These are phyloP conservation scores for Neoboletus magnificus DNA, from an alignment of 768 basidiomycete genomes.

Conservation along the genomic window DNA sequence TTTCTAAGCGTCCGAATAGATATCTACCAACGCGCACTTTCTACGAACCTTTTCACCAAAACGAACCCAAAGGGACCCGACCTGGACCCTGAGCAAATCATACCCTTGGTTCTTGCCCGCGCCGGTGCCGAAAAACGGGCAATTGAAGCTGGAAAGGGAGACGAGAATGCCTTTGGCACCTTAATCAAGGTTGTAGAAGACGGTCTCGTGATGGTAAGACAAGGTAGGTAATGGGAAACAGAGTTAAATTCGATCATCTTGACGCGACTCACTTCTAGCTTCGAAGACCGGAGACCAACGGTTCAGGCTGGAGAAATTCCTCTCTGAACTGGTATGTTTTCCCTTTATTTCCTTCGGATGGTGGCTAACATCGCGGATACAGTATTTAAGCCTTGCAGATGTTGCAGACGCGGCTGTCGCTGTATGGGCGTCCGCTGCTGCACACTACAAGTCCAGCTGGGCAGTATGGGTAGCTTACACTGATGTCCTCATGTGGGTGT, in stretches of 20 bases:
- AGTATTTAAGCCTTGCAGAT: conserved; percentile 47
- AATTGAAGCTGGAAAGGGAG: conserved; percentile 45
- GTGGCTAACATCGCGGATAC: neutral
- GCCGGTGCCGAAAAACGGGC: conserved; percentile 61
- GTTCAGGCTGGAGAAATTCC: conserved; percentile 79
- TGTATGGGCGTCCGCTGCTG: conserved; percentile 65
- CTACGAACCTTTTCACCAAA: conserved; percentile 49
- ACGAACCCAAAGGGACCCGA: conserved; percentile 15
- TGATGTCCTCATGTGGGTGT: conserved; percentile 65
- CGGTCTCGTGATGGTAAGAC: conserved; percentile 58
- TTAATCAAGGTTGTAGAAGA: conserved; percentile 59
- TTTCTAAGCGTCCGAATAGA: conserved; percentile 36
- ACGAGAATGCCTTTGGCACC: conserved; percentile 50
- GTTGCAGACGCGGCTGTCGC: conserved; percentile 53
- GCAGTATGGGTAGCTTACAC: conserved; percentile 73
- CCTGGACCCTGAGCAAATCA: conserved; percentile 60
- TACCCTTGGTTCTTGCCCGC: conserved; percentile 61
- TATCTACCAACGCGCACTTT: conserved; percentile 55
- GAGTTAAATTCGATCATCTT: neutral
- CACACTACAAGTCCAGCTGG: conserved; percentile 69
- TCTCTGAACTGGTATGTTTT: conserved; percentile 66
- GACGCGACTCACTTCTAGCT: conserved; percentile 35
- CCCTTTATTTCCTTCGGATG: neutral
- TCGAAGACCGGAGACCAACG: conserved; percentile 69
- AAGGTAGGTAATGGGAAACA: conserved; percentile 38